A percentile compares a stretch with the other conserved stretches of the same genome.
Evolutionary conservation across 2,329 filamentous ascomycete genomes (phyloP).

Genomic region (Epichloe coenophiala): DNA sequence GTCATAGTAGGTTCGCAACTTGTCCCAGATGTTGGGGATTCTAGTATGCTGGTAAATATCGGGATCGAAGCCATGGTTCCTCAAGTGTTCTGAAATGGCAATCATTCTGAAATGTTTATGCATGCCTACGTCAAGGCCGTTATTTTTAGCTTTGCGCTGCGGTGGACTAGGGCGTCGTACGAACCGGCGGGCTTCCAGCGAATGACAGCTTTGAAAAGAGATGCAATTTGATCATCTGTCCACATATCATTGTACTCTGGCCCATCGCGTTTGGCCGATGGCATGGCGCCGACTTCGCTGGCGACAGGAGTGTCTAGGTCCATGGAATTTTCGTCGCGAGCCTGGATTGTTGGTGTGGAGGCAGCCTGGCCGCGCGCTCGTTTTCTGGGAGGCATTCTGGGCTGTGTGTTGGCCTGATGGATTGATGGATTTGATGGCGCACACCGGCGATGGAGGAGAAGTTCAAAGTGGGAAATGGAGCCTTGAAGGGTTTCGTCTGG

Average conservation of each 20-base stretch:
- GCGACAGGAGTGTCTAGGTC: constrained; percentile 42
- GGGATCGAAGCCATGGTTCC: constrained; percentile 67
- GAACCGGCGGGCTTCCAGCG: constrained; percentile 90
- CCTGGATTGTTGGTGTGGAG: constrained; percentile 41
- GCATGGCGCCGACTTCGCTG: constrained; percentile 31
- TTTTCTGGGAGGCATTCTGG: constrained; percentile 56
- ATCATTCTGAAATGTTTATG: constrained; percentile 92
- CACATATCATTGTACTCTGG: constrained; percentile 51
- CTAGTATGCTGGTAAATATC: constrained; percentile 63
- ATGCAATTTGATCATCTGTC: constrained; percentile 92
- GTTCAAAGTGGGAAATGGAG: background rate
- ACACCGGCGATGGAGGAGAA: background rate
- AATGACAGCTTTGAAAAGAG: constrained; percentile 84
- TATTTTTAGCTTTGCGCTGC: background rate
- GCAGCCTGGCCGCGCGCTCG: constrained; percentile 42
- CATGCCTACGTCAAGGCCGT: constrained; percentile 43
- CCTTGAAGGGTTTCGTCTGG: background rate
- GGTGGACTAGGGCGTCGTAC: constrained; percentile 3
- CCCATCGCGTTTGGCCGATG: constrained; percentile 10
- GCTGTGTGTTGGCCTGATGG: background rate
- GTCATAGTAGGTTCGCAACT: constrained; percentile 73
- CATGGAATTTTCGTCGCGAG: constrained; percentile 46
- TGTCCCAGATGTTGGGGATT: constrained; percentile 84
- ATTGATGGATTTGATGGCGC: background rate
- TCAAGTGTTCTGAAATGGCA: constrained; percentile 65